phyloP scores from a whole-genome alignment of 768 basidiomycete species.

The Lactarius tabidus region DNA sequence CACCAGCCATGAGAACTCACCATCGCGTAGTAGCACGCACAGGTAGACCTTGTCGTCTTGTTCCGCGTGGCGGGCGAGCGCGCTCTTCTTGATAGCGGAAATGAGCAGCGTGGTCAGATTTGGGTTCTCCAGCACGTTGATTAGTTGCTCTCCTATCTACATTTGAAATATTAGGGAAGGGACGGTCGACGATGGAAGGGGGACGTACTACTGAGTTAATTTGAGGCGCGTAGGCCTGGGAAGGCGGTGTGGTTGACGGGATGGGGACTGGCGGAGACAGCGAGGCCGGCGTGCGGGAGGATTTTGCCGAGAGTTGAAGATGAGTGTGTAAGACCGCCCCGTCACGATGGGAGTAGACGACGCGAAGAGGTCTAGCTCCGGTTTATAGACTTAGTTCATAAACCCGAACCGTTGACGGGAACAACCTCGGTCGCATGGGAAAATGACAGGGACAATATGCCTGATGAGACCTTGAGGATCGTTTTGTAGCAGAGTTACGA shows the following conservation, averaged over 20 bases:
- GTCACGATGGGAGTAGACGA: conserved; percentile 78
- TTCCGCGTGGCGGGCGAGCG: no score
- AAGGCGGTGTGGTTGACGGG: conserved; percentile 30
- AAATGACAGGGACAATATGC: neutral
- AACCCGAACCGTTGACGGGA: neutral
- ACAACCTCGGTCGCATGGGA: conserved; percentile 49
- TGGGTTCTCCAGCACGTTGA: conserved; percentile 49
- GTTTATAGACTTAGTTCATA: no score
- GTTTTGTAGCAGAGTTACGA: conserved; percentile 56
- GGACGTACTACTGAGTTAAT: conserved; percentile 47
- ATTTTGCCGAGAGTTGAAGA: conserved; percentile 49
- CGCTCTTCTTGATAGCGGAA: conserved; percentile 43
- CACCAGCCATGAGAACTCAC: neutral
- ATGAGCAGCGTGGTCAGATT: conserved; percentile 63
- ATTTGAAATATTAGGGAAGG: neutral
- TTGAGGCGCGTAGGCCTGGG: conserved; percentile 44
- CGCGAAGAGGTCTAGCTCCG: conserved; percentile 66
- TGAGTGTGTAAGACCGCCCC: conserved; percentile 67
- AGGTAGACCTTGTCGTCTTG: conserved; percentile 17
- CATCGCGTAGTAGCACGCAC: conserved; percentile 9
- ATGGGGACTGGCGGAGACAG: conserved; percentile 28
- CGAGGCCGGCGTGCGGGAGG: conserved; percentile 71
- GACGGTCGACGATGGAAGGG: neutral
- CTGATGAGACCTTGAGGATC: conserved; percentile 41
- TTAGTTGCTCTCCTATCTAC: conserved; percentile 69